Conservation (phyloP, 73 alveolate genomes). For the Paramecium octaurelia region DNA sequence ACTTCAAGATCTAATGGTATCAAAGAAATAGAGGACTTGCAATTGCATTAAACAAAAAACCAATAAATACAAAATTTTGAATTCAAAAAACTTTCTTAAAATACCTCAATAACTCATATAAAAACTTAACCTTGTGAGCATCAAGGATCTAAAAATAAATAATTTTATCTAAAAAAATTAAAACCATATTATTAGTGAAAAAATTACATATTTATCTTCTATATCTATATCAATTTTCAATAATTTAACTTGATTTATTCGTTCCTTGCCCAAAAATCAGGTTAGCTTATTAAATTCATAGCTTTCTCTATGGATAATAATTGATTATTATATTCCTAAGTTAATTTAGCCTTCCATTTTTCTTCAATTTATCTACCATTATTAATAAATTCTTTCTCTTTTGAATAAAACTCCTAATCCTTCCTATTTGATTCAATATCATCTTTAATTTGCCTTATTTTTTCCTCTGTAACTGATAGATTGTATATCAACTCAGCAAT, state of each 20-base stretch:
- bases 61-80: background rate
- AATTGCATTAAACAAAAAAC: background rate
- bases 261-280: background rate
- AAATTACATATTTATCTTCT: background rate
- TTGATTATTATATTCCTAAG: background rate
- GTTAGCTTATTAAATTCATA: background rate
- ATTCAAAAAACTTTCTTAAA: background rate
- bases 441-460: background rate
- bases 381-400: background rate
- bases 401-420: background rate
- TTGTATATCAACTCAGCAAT: background rate
- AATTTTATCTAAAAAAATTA: background rate
- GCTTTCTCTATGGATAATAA: background rate
- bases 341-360: background rate
- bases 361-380: background rate
- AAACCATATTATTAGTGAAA: background rate
- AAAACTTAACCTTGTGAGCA: background rate
- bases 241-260: background rate
- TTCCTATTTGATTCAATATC: background rate
- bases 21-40: background rate
- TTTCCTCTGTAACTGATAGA: conserved; percentile 1
- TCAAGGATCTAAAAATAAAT: background rate
- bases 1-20: background rate
- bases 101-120: background rate
- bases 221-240: background rate